phyloP scores from a whole-genome alignment of 257 asterid species.

The Eucommia ulmoides region DNA sequence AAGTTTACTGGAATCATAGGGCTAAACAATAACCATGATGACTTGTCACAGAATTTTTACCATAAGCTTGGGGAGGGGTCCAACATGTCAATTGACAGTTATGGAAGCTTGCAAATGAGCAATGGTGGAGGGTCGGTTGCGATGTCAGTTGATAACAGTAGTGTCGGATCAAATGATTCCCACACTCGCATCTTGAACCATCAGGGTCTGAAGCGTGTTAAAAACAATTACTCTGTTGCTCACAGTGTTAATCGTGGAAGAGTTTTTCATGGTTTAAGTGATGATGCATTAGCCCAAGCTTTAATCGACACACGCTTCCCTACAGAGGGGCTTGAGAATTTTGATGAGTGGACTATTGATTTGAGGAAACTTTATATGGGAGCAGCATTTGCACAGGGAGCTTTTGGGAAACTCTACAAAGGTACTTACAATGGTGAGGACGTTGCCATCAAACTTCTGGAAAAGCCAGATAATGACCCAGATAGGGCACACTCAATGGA shows the following conservation, averaged over 20 bases:
- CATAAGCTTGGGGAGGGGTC: conserved; percentile 89
- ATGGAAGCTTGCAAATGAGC: conserved; percentile 80
- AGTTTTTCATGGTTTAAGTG: conserved; percentile 54
- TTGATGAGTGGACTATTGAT: conserved; percentile 91
- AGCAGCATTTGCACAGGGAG: conserved; percentile 96
- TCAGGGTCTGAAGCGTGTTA: conserved; percentile 79
- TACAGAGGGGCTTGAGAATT: conserved; percentile 80
- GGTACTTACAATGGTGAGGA: conserved; percentile 89
- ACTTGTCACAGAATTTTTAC: conserved; percentile 60
- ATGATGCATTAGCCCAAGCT: conserved; percentile 90
- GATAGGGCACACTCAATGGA: conserved; percentile 90
- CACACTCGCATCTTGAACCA: conserved; percentile 76
- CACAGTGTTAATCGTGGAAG: conserved; percentile 67
- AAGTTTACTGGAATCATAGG: conserved; percentile 68
- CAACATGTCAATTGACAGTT: conserved; percentile 79
- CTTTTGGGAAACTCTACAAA: conserved; percentile 89
- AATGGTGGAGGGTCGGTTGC: conserved; percentile 92
- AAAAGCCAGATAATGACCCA: conserved; percentile 73
- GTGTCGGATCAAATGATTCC: conserved; percentile 81
- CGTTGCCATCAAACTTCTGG: conserved; percentile 93
- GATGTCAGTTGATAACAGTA: conserved; percentile 84
- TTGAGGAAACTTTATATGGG: conserved; percentile 94
- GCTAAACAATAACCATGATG: conserved; percentile 67
- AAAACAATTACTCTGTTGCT: conserved; percentile 63
- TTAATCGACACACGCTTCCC: conserved; percentile 76